A percentile compares a stretch with the other conserved stretches of the same genome.
phyloP scores from a whole-genome alignment of 1,139 yeast species.

The Taphrina deformans region DNA sequence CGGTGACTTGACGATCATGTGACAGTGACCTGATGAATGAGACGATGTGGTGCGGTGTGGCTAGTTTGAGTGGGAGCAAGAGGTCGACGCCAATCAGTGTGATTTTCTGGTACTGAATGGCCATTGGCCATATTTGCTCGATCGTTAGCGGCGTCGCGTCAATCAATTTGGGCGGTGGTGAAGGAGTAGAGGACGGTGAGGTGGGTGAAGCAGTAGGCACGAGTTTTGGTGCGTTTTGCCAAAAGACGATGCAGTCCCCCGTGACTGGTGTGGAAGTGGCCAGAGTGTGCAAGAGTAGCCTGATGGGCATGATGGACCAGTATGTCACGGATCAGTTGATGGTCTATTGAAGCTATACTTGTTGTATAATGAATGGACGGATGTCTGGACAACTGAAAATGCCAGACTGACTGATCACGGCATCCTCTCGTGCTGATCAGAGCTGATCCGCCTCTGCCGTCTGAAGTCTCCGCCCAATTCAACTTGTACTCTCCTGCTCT shows the following conservation, averaged over 20 bases:
- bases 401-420: background rate
- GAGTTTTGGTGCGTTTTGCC: conserved; percentile 23
- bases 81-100: conserved; percentile 21
- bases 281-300: conserved; percentile 13
- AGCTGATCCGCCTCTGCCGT: background rate
- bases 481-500: no score
- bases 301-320: conserved; percentile 4
- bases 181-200: background rate
- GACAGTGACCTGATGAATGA: conserved; percentile 7
- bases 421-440: no score
- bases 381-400: no score
- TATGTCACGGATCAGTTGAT: background rate
- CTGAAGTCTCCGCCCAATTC: no score
- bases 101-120: background rate
- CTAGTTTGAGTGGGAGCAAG: conserved; percentile 14
- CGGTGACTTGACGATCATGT: conserved; percentile 1
- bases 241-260: conserved; percentile 20
- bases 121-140: conserved; percentile 2
- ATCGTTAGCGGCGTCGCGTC: conserved; percentile 25
- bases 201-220: background rate
- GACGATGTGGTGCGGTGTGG: conserved; percentile 9
- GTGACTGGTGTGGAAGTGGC: conserved; percentile 20
- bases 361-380: no score
- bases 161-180: conserved; percentile 4
- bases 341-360: no score